phyloP scores from a whole-genome alignment of 768 basidiomycete species.

The Psilocybe cubensis region DNA sequence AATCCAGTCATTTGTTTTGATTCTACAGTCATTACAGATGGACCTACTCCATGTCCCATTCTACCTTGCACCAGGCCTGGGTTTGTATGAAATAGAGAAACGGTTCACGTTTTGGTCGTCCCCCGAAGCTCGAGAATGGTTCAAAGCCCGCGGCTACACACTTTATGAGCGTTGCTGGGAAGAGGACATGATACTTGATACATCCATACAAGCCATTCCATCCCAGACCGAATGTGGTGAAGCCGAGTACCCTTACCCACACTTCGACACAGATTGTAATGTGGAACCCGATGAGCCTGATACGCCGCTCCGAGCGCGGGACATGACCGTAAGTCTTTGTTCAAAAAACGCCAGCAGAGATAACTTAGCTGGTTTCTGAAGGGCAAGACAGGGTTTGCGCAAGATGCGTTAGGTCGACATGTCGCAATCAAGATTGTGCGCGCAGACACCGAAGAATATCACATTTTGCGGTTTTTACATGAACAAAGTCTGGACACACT shows the following conservation, averaged over 20 bases:
- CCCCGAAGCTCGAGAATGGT: background rate
- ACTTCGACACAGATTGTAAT: background rate
- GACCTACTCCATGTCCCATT: too few relatives aligned
- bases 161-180: background rate
- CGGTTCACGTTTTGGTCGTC: background rate
- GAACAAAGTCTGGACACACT: conserved; percentile 3
- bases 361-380: background rate
- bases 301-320: background rate
- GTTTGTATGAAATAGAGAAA: background rate
- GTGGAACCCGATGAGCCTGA: background rate
- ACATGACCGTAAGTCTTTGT: too few relatives aligned
- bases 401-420: conserved; percentile 22
- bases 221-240: background rate
- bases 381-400: conserved; percentile 18
- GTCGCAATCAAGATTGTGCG: too few relatives aligned
- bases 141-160: conserved; percentile 6
- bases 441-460: conserved; percentile 23
- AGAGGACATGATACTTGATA: too few relatives aligned
- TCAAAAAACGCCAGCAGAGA: too few relatives aligned
- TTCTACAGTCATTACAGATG: too few relatives aligned
- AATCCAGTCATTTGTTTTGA: too few relatives aligned
- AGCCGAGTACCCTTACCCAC: conserved; percentile 9
- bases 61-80: background rate
- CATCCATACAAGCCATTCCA: background rate
- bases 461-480: conserved; percentile 19